Evolutionary conservation across 768 basidiomycete genomes (phyloP).

Genomic region (Hydnum rufescens): DNA sequence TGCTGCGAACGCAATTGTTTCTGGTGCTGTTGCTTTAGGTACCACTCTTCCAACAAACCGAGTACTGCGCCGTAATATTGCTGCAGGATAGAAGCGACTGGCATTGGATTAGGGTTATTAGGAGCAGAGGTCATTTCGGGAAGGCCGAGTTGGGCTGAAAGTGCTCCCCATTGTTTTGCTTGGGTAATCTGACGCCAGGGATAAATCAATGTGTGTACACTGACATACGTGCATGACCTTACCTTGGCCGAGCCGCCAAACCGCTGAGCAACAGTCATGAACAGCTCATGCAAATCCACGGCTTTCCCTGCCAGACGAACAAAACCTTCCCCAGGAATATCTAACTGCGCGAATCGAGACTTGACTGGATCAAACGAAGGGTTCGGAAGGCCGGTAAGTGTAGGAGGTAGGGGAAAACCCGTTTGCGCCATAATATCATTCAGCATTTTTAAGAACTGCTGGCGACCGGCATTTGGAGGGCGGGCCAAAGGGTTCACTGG

Average conservation of each 20-base stretch:
- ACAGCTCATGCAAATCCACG: conserved; percentile 56
- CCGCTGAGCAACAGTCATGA: conserved; percentile 33
- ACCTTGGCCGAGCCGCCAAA: conserved; percentile 45
- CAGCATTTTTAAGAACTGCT: conserved; percentile 39
- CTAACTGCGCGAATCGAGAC: conserved; percentile 42
- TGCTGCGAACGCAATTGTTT: conserved; percentile 16
- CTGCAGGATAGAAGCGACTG: conserved; percentile 20
- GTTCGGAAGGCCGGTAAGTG: conserved; percentile 40
- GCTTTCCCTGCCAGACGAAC: conserved; percentile 56
- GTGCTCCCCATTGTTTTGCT: conserved; percentile 25
- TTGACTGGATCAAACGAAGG: conserved; percentile 40
- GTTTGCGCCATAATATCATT: conserved; percentile 31
- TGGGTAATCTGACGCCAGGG: conserved; percentile 2
- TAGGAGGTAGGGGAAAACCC: conserved; percentile 51
- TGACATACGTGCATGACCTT: neutral
- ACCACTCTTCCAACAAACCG: conserved; percentile 51
- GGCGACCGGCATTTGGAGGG: conserved; percentile 20
- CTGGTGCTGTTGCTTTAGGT: conserved; percentile 32
- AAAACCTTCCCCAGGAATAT: conserved; percentile 42
- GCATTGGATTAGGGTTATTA: neutral
- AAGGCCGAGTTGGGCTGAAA: conserved; percentile 38
- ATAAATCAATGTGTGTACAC: neutral
- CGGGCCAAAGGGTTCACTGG: neutral
- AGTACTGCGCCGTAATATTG: conserved; percentile 44
- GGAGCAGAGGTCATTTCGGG: conserved; percentile 22